Evolutionary conservation across 805 yeast species (phyloP).

Genomic region (Candida hispaniensis): DNA sequence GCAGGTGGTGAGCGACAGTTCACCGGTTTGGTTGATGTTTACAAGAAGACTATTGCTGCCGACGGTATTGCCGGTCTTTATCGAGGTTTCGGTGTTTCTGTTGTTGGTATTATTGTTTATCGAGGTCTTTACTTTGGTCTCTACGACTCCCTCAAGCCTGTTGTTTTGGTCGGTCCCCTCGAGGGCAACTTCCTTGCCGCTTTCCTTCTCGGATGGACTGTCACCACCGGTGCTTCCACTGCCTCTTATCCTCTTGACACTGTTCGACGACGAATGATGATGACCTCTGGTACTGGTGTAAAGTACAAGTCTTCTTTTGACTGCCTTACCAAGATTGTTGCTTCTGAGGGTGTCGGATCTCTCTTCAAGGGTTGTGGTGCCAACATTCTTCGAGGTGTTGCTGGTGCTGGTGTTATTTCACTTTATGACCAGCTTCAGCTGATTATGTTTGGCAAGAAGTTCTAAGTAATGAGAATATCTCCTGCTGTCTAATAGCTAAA

Average conservation of each 20-base stretch:
- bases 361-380: constrained; percentile 99
- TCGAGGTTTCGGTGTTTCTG: constrained; percentile 99
- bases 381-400: constrained; percentile 99
- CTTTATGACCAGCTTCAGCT: constrained; percentile 94
- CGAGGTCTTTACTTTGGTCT: constrained; percentile 99
- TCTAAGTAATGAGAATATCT: too few species aligned
- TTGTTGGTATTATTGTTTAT: constrained; percentile 94
- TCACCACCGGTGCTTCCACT: constrained; percentile 96
- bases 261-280: constrained; percentile 99
- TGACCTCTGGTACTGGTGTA: constrained; percentile 98
- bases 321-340: constrained; percentile 82
- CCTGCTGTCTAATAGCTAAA: too few species aligned
- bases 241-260: constrained; percentile 99
- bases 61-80: constrained; percentile 98
- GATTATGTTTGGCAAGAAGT: constrained; percentile 92
- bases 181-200: constrained; percentile 93
- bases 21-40: constrained; percentile 94
- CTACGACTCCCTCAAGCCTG: constrained; percentile 93
- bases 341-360: constrained; percentile 88
- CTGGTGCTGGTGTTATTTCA: constrained; percentile 99
- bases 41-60: constrained; percentile 87
- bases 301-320: constrained; percentile 93
- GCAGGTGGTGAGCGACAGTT: constrained; percentile 88
- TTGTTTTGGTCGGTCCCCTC: constrained; percentile 83
- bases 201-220: constrained; percentile 95